Evolutionary conservation across 2,329 filamentous ascomycete genomes (phyloP), one percentile per base, ranked within the genome.

Genomic region (Leptographium flavum): DNA sequence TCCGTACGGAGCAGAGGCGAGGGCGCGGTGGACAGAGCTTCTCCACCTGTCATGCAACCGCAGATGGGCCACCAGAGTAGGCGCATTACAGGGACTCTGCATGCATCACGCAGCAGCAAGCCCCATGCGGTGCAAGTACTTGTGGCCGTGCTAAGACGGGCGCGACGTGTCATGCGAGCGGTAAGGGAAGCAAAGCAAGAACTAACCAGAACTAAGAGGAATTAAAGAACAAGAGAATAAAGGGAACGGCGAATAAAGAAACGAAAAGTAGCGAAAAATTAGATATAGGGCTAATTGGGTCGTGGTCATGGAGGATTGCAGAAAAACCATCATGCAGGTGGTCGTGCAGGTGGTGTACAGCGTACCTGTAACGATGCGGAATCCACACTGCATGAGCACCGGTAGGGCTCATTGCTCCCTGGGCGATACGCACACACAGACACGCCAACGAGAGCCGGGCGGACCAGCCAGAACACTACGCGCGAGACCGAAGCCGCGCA

Each of bases 41-140:
- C 56, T 52, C 59, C 56, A 59, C 58, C 56, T 59, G 58, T 56
- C 55, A 61, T 58, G 55, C 54, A 59, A 56, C 59, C 53, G 56
- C 54, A 53, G 57, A 52, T 49, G 52, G 53, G 56, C 52, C 56
- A 53, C 57, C 57, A 53, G 53, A 57, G 54, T 55, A 57, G 55
- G 55, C 57, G 35, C 39, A 36, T 22, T 28, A 28, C 35, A 23
- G 32, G 40, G 30, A 15, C 33, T 30, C 23, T 41, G 39, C 39
- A 41, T 41, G 39, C 39, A 32, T 32, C 27, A 41, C 28, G 39
- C 28, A 32, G 31, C n/a, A 33, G 14, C 3, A 11, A 28, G 14
- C 31, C 31, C 31, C n/a, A n/a, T n/a, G n/a, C n/a, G n/a, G n/a
- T n/a, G n/a, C n/a, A n/a, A 13, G 14, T 32, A 32, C 30, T 32